These are phyloP conservation scores for Aspergillus sp. DNA, from an alignment of 2,329 filamentous ascomycete genomes.

Conservation along the genomic window DNA sequence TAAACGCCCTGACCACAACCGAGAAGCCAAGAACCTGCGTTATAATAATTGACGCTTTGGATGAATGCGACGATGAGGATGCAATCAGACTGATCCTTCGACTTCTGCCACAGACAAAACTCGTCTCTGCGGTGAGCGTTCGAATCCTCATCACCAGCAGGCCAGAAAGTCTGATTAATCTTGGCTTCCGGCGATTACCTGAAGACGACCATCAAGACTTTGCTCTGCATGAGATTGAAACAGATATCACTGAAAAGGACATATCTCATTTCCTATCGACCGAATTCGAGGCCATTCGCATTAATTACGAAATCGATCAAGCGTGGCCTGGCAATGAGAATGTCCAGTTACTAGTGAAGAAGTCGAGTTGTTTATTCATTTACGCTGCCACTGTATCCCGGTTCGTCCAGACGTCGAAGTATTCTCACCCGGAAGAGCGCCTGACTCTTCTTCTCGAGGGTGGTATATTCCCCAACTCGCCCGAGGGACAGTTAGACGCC, in stretches of 20 bases:
- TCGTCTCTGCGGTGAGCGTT: not conserved
- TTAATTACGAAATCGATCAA: too few species aligned
- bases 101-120: not conserved
- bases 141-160: not conserved
- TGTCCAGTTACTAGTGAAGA: too few species aligned
- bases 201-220: not conserved
- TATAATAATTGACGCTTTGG: not conserved
- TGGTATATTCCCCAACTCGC: too few species aligned
- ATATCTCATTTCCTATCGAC: not conserved
- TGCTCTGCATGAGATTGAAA: not conserved
- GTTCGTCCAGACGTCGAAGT: too few species aligned
- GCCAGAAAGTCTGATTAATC: not conserved
- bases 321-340: too few species aligned
- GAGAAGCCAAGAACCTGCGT: not conserved
- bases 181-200: not conserved
- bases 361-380: too few species aligned
- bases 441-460: too few species aligned
- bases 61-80: not conserved
- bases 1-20: too few species aligned
- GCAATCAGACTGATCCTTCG: not conserved
- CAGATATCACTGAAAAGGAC: not conserved
- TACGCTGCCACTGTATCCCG: too few species aligned
- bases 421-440: too few species aligned
- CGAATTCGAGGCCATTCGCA: too few species aligned
- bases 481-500: too few species aligned